phyloP scores from a whole-genome alignment of 2,329 filamentous ascomycete genomes.

The Neopestalotiopsis rosae region DNA sequence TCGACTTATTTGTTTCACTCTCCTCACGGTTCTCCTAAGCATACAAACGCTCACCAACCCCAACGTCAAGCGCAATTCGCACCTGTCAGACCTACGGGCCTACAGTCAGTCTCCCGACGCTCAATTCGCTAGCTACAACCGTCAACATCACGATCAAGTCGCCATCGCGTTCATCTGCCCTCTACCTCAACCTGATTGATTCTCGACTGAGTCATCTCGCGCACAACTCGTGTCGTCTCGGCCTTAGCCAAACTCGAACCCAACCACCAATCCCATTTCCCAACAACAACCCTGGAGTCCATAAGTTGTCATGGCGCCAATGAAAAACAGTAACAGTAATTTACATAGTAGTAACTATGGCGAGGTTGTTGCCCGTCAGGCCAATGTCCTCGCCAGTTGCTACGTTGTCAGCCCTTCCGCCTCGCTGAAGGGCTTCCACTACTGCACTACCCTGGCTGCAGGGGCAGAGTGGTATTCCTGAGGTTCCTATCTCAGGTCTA shows the following conservation, averaged over 20 bases:
- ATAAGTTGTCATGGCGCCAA: constrained; percentile 62
- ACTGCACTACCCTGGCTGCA: constrained; percentile 90
- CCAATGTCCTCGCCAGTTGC: constrained; percentile 88
- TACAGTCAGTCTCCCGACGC: neutral
- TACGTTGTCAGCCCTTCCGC: constrained; percentile 80
- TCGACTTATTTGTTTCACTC: neutral
- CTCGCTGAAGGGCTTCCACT: constrained; percentile 84
- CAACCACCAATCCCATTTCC: neutral
- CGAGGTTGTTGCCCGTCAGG: constrained; percentile 66
- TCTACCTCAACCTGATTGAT: neutral
- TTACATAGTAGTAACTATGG: constrained; percentile 78
- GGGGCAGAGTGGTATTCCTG: constrained; percentile 94
- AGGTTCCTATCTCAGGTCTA: constrained; percentile 84
- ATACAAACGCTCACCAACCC: neutral
- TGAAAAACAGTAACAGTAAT: constrained; percentile 73
- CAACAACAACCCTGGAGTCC: constrained; percentile 18
- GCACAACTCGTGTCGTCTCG: neutral
- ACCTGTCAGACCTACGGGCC: neutral
- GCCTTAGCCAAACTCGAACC: neutral
- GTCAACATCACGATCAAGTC: neutral
- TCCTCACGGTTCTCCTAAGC: neutral
- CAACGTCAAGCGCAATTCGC: neutral
- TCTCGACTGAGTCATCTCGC: neutral
- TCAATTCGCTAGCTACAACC: neutral
- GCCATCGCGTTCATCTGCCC: neutral